phyloP scores from a whole-genome alignment of 306 rosid species.

The Purshia tridentata region DNA sequence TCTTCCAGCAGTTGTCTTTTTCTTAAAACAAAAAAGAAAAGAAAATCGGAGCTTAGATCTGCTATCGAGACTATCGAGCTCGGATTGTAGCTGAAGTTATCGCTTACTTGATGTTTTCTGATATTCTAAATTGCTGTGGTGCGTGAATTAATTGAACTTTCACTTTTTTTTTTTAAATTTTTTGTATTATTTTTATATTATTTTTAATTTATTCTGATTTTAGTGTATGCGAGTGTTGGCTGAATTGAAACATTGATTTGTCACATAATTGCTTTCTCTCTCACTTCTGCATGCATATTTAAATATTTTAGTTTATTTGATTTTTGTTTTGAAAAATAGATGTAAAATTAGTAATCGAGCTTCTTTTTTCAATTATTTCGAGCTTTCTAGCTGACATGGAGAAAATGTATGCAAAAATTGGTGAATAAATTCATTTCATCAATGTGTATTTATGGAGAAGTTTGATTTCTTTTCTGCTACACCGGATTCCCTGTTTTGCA shows the following conservation, averaged over 20 bases:
- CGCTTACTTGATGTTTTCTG: slow-evolving; percentile 52
- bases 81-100: slow-evolving; percentile 28
- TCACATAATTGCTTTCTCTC: neutral
- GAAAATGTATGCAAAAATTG: neutral
- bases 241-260: slow-evolving; percentile 10
- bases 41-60: slow-evolving; percentile 37
- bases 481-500: no score
- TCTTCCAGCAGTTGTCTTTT: neutral
- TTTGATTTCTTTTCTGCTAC: no score
- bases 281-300: neutral
- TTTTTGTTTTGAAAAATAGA: neutral
- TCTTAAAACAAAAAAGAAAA: neutral
- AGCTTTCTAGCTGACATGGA: neutral
- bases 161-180: neutral
- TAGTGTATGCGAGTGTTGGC: neutral
- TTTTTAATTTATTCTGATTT: no score
- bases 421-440: neutral
- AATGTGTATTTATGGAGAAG: neutral
- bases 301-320: neutral
- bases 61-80: slow-evolving; percentile 36
- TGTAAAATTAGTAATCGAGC: neutral
- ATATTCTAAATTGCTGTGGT: slow-evolving; percentile 59
- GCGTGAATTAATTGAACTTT: slow-evolving; percentile 28
- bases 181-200: no score
- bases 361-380: neutral